phyloP scores from a whole-genome alignment of 306 rosid species.

The Castanea crenata region DNA sequence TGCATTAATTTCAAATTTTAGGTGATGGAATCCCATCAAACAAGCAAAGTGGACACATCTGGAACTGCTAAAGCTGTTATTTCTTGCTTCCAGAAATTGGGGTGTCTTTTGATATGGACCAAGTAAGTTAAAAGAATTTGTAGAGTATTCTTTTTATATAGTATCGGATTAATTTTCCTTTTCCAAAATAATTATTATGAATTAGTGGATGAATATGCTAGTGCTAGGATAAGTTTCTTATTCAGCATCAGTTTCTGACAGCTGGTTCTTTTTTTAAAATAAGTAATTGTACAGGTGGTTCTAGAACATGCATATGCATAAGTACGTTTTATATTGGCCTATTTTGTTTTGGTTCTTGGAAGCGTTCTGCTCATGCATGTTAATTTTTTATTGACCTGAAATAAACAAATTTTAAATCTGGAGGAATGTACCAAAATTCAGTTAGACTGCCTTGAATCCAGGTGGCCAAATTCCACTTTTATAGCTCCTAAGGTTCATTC shows the following conservation, averaged over 20 bases:
- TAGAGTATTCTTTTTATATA: slow-evolving; percentile 1
- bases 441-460: no score
- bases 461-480: no score
- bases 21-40: slow-evolving; percentile 95
- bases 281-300: no score
- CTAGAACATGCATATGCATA: neutral
- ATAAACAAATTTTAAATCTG: no score
- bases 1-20: slow-evolving; percentile 43
- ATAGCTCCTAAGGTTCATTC: no score
- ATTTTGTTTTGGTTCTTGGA: neutral
- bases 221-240: neutral
- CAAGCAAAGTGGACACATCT: slow-evolving; percentile 85
- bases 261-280: no score
- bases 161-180: neutral
- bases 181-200: neutral
- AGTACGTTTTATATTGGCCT: neutral
- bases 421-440: no score
- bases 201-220: neutral
- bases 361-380: no score
- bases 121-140: slow-evolving; percentile 45
- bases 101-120: slow-evolving; percentile 64
- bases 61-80: slow-evolving; percentile 96
- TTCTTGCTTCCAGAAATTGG: slow-evolving; percentile 82
- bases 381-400: no score
- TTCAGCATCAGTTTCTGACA: neutral